A percentile compares a stretch with the other conserved stretches of the same genome.
phyloP scores from a whole-genome alignment of 202 grass and related monocot species.

The Saccharum hybrid region DNA sequence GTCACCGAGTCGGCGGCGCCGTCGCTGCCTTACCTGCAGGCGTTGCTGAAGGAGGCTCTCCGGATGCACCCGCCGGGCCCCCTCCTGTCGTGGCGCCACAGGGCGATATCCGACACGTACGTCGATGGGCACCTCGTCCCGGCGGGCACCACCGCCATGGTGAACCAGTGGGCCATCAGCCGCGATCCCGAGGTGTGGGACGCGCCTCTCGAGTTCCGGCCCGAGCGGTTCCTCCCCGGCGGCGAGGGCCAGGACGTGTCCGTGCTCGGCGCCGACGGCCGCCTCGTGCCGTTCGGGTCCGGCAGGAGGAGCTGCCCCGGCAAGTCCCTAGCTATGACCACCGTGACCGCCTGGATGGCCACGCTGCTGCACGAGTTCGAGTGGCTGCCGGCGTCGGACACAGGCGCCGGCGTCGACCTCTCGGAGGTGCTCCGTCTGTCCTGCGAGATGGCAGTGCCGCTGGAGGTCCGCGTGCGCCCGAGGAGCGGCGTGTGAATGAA shows the following conservation, averaged over 20 bases:
- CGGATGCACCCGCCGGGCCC: conserved; percentile 85
- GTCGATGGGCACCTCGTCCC: conserved; percentile 71
- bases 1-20: conserved; percentile 44
- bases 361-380: conserved; percentile 81
- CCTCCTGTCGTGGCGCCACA: conserved; percentile 66
- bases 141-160: conserved; percentile 74
- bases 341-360: conserved; percentile 74
- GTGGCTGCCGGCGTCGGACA: conserved; percentile 52
- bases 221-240: conserved; percentile 59
- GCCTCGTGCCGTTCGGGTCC: conserved; percentile 82
- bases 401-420: conserved; percentile 49
- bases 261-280: conserved; percentile 63
- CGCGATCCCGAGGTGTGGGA: conserved; percentile 69
- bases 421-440: conserved; percentile 85
- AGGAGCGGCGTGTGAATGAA: conserved; percentile 30
- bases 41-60: conserved; percentile 73
- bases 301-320: conserved; percentile 83
- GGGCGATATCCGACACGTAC: conserved; percentile 63
- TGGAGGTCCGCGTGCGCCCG: conserved; percentile 58
- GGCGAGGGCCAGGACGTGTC: conserved; percentile 55
- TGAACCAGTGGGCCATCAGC: conserved; percentile 90
- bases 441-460: conserved; percentile 88
- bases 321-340: conserved; percentile 71
- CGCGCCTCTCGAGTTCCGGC: conserved; percentile 63
- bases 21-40: conserved; percentile 71